Percentiles rank a stretch among this genome's conserved stretches.
Evolutionary conservation across 371 early-diverging fungal genomes (phyloP).

Genomic region (Chytridiales sp.): DNA sequence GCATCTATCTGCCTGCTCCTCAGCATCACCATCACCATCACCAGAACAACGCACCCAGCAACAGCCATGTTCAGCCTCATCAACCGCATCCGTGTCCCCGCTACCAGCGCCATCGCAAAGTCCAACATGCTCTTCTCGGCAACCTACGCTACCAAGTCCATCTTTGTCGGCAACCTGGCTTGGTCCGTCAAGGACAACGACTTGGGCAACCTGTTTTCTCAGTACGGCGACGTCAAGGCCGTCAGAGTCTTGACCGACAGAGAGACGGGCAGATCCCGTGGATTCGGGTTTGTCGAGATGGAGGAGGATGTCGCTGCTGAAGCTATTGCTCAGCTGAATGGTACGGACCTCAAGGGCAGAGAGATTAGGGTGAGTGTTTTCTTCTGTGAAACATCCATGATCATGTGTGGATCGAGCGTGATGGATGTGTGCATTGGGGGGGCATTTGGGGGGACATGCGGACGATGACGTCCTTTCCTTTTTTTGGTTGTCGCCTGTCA

Average conservation of each 20-base stretch:
- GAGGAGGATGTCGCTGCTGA: constrained; percentile 29
- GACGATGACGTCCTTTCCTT: no score
- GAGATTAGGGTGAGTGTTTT: constrained; percentile 29
- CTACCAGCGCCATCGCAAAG: no score
- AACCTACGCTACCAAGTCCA: constrained; percentile 35
- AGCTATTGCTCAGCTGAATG: constrained; percentile 39
- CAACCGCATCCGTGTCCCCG: no score
- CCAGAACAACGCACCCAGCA: no score
- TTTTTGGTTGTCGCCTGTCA: no score
- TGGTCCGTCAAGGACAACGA: constrained; percentile 34
- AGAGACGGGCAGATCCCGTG: constrained; percentile 44
- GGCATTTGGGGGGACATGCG: no score
- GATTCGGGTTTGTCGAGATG: constrained; percentile 48
- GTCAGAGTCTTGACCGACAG: constrained; percentile 51
- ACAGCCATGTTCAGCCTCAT: no score
- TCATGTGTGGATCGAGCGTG: no score
- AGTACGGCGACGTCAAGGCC: constrained; percentile 36
- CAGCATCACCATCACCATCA: no score
- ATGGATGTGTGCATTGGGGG: no score
- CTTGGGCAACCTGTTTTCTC: constrained; percentile 30
- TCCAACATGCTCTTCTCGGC: constrained; percentile 12
- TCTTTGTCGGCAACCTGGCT: constrained; percentile 45
- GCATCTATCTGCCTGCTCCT: no score
- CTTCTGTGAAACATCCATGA: not conserved
- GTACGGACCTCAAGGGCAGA: constrained; percentile 34